Evolutionary conservation across 2,329 filamentous ascomycete genomes (phyloP).

Genomic region (Rhynchosporium agropyri): DNA sequence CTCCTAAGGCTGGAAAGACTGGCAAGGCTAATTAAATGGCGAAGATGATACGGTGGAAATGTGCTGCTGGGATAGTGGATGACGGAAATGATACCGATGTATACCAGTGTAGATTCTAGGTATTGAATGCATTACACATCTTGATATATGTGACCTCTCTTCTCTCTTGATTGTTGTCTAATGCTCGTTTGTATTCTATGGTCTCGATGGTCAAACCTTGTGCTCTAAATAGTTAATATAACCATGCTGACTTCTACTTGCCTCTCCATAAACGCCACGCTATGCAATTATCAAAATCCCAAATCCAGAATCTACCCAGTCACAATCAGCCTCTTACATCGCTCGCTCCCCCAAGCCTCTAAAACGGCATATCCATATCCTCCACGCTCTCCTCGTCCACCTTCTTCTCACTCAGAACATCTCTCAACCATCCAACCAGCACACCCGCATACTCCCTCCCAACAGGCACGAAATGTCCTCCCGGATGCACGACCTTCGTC

Average conservation of each 20-base stretch:
- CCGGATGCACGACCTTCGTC: conserved; percentile 70
- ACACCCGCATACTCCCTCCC: conserved; percentile 80
- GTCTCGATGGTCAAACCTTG: not conserved
- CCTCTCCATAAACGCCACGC: conserved; percentile 31
- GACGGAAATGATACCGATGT: conserved; percentile 37
- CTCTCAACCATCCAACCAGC: conserved; percentile 68
- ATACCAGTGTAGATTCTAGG: conserved; percentile 43
- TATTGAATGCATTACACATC: conserved; percentile 34
- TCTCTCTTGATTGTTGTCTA: not conserved
- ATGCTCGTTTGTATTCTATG: conserved; percentile 11
- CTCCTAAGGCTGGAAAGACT: conserved; percentile 42
- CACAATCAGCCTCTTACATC: not conserved
- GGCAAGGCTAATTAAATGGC: conserved; percentile 42
- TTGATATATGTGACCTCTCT: conserved; percentile 10
- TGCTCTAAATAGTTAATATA: not conserved
- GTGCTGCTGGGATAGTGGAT: conserved; percentile 3
- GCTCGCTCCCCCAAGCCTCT: not conserved
- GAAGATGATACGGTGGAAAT: conserved; percentile 2
- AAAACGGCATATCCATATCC: conserved; percentile 72
- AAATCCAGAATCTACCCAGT: not conserved
- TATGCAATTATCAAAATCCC: conserved; percentile 22
- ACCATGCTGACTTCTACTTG: not conserved
- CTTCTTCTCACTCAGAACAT: conserved; percentile 45
- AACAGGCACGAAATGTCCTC: conserved; percentile 87
- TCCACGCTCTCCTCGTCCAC: conserved; percentile 61